Conservation (phyloP, 257 asterid species). For the Nicotiana undulata region DNA sequence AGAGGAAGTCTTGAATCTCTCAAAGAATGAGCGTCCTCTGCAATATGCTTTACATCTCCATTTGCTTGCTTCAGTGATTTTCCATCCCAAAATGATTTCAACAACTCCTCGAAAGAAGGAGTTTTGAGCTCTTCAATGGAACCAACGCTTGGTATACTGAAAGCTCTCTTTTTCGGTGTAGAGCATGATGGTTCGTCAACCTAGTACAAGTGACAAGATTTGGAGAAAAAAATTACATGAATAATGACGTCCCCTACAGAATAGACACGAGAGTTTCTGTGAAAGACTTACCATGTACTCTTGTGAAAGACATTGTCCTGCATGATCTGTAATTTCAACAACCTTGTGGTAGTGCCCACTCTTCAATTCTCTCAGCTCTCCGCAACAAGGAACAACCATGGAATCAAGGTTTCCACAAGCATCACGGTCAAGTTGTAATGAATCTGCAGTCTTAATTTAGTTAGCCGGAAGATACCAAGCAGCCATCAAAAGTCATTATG, state of each 20-base stretch:
- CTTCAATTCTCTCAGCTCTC: conserved; percentile 74
- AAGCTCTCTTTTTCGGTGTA: conserved; percentile 62
- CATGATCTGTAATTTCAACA: conserved; percentile 68
- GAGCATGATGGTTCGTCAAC: conserved; percentile 91
- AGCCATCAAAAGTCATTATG: not conserved
- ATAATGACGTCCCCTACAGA: not conserved
- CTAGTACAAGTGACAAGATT: conserved; percentile 22
- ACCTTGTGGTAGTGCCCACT: conserved; percentile 69
- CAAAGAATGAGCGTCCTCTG: conserved; percentile 47
- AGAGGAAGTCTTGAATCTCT: conserved; percentile 80
- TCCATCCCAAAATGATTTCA: conserved; percentile 73
- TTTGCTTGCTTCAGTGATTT: conserved; percentile 66
- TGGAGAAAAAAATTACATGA: not conserved
- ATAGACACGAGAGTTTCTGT: not conserved
- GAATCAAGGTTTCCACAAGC: conserved; percentile 79
- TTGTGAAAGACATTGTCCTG: conserved; percentile 81
- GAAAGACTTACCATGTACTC: conserved; percentile 80
- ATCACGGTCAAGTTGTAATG: conserved; percentile 87
- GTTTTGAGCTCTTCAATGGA: conserved; percentile 86
- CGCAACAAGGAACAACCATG: conserved; percentile 74
- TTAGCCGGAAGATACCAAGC: not conserved
- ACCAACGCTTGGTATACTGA: conserved; percentile 57
- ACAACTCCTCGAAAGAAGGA: conserved; percentile 75
- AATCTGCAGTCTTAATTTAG: conserved; percentile 37
- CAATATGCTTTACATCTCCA: conserved; percentile 63